A percentile compares a stretch with the other conserved stretches of the same genome.
Evolutionary conservation across 306 rosid genomes (phyloP).

Genomic region (Fagus sylvatica): DNA sequence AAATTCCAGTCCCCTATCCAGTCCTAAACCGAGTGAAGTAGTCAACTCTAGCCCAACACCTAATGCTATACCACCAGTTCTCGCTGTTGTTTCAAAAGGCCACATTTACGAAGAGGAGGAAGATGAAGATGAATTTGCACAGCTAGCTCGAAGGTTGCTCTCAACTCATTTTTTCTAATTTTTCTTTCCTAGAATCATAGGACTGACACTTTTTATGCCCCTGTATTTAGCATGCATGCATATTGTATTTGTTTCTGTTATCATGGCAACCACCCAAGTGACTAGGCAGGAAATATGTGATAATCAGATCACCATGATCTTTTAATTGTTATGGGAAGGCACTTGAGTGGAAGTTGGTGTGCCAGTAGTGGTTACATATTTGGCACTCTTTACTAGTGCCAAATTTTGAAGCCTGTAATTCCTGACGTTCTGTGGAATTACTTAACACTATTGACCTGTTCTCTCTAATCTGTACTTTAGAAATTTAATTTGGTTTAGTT

Average conservation of each 20-base stretch:
- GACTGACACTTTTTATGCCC: conserved; percentile 16
- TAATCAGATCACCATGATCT: not conserved
- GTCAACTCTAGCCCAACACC: conserved; percentile 45
- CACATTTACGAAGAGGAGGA: conserved; percentile 69
- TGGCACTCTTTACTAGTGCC: not conserved
- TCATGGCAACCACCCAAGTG: not conserved
- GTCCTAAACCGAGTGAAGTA: conserved; percentile 45
- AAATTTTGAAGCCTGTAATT: not conserved
- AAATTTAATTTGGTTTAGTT: not conserved
- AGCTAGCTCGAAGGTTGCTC: conserved; percentile 85
- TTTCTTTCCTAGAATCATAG: not conserved
- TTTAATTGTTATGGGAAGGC: not conserved
- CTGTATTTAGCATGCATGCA: not conserved
- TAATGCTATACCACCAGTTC: conserved; percentile 39
- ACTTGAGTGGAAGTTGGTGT: not conserved
- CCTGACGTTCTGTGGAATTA: not conserved
- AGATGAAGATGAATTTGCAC: conserved; percentile 93
- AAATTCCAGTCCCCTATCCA: conserved; percentile 48
- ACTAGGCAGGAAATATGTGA: not conserved
- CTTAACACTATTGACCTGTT: not conserved
- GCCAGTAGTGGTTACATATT: not conserved
- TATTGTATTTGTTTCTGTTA: not conserved
- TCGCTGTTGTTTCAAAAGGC: conserved; percentile 27
- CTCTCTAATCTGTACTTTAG: not conserved
- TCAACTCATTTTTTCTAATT: not conserved